Evolutionary conservation across 768 basidiomycete species (phyloP).

Genomic region (Trametopsis cervina): DNA sequence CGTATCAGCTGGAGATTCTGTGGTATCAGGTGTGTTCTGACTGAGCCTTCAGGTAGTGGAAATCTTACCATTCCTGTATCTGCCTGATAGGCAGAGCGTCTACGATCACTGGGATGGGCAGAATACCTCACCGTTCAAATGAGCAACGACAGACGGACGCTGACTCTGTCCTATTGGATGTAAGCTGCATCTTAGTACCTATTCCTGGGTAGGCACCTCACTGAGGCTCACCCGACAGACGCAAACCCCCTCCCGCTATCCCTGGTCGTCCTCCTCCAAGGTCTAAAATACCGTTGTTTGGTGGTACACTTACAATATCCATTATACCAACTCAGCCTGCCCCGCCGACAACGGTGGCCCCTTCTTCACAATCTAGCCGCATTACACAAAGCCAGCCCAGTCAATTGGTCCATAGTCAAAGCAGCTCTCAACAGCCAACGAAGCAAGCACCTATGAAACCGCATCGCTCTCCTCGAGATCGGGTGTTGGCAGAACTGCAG

Average conservation of each 20-base stretch:
- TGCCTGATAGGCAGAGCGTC: constrained; percentile 59
- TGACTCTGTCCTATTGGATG: constrained; percentile 87
- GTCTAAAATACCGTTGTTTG: constrained; percentile 48
- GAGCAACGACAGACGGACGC: constrained; percentile 55
- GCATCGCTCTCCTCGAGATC: constrained; percentile 45
- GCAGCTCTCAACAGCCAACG: neutral
- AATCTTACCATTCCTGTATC: too few species aligned
- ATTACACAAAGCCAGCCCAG: constrained; percentile 3
- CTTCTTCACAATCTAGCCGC: neutral
- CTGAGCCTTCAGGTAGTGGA: neutral
- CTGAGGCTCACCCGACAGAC: constrained; percentile 23
- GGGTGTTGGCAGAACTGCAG: constrained; percentile 56
- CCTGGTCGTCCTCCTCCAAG: constrained; percentile 28
- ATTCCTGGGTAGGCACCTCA: neutral
- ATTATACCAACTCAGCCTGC: constrained; percentile 48
- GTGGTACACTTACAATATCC: constrained; percentile 69
- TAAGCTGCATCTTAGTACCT: constrained; percentile 27
- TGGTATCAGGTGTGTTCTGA: constrained; percentile 54
- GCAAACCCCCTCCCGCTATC: constrained; percentile 28
- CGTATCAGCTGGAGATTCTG: constrained; percentile 88
- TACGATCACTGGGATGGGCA: constrained; percentile 84
- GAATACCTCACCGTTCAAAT: constrained; percentile 69
- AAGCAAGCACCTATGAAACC: constrained; percentile 28
- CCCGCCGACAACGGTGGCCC: constrained; percentile 4
- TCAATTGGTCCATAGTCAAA: neutral